These are phyloP conservation scores for Pseudogymnoascus sp. DNA, from an alignment of 2,329 filamentous ascomycete species.

Conservation along the genomic window DNA sequence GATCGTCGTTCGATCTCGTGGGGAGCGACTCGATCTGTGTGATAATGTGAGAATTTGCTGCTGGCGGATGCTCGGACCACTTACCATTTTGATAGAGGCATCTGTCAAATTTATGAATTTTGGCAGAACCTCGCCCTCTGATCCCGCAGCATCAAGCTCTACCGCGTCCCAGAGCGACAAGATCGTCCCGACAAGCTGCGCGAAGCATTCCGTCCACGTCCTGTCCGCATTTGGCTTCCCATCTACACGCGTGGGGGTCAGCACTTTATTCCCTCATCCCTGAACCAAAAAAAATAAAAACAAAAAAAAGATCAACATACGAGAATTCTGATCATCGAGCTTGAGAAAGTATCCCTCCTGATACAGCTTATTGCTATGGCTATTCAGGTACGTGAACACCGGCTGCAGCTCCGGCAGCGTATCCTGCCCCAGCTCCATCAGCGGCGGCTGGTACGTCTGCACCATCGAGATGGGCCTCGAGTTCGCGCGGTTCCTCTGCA, in stretches of 20 bases:
- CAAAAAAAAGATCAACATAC: constrained; percentile 48
- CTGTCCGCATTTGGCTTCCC: constrained; percentile 79
- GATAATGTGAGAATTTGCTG: constrained; percentile 16
- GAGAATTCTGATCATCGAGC: constrained; percentile 84
- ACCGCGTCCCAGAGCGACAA: constrained; percentile 92
- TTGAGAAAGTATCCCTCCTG: constrained; percentile 98
- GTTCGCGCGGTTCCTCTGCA: constrained; percentile 31
- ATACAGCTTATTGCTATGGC: constrained; percentile 92
- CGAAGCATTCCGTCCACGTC: constrained; percentile 94
- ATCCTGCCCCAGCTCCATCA: constrained; percentile 78
- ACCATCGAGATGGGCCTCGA: constrained; percentile 79
- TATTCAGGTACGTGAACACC: constrained; percentile 90
- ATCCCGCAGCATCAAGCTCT: constrained; percentile 78
- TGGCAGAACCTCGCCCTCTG: constrained; percentile 76
- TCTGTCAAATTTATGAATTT: constrained; percentile 96
- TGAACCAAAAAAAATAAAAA: not conserved
- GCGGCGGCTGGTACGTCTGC: constrained; percentile 73
- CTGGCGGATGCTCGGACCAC: constrained; percentile 16
- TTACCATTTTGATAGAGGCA: constrained; percentile 95
- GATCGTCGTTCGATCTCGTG: constrained; percentile 67
- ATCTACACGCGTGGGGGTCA: constrained; percentile 46
- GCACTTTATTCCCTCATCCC: constrained; percentile 14
- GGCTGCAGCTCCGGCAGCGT: constrained; percentile 89
- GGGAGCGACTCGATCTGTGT: constrained; percentile 78
- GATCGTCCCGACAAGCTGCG: constrained; percentile 90